Evolutionary conservation across 352 stramenopile genomes (phyloP).

Genomic region (Globisporangium acanthophoron): DNA sequence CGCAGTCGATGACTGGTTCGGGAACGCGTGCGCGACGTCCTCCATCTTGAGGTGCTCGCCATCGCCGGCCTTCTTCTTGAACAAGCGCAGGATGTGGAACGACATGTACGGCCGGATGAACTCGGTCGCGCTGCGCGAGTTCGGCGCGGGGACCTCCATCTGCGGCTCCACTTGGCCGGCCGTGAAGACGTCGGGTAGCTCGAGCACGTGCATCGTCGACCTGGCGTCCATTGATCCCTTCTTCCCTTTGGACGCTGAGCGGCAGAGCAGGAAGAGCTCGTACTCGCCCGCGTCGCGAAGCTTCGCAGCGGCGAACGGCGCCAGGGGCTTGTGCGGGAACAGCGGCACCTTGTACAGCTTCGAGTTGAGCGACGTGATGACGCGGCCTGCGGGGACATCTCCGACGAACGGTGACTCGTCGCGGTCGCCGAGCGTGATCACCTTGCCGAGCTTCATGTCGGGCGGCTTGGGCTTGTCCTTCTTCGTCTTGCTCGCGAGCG

Average conservation of each 20-base stretch:
- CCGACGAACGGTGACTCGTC: conserved; percentile 81
- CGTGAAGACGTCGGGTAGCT: conserved; percentile 68
- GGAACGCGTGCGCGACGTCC: conserved; percentile 72
- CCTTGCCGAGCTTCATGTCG: conserved; percentile 73
- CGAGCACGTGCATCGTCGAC: conserved; percentile 71
- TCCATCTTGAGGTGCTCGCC: conserved; percentile 79
- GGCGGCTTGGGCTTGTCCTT: conserved; percentile 61
- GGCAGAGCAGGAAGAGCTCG: conserved; percentile 69
- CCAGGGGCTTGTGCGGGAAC: conserved; percentile 55
- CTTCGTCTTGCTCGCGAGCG: conserved; percentile 45
- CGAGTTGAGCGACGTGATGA: conserved; percentile 77
- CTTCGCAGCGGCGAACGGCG: conserved; percentile 1
- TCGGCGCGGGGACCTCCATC: conserved; percentile 29
- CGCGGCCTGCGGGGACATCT: conserved; percentile 63
- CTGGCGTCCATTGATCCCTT: conserved; percentile 37
- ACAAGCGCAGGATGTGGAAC: conserved; percentile 77
- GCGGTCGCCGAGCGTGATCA: conserved; percentile 73
- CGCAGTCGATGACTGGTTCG: conserved; percentile 71
- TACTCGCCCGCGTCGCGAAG: conserved; percentile 19
- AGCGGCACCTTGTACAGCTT: conserved; percentile 83
- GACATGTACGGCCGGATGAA: conserved; percentile 87
- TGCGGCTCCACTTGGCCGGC: conserved; percentile 78
- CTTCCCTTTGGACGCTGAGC: conserved; percentile 68
- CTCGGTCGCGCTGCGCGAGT: conserved; percentile 73
- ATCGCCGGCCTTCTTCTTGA: conserved; percentile 71